Evolutionary conservation across 2,329 filamentous ascomycete genomes (phyloP), one percentile per base, ranked within the genome.

Genomic region (Aspergillus texensis): DNA sequence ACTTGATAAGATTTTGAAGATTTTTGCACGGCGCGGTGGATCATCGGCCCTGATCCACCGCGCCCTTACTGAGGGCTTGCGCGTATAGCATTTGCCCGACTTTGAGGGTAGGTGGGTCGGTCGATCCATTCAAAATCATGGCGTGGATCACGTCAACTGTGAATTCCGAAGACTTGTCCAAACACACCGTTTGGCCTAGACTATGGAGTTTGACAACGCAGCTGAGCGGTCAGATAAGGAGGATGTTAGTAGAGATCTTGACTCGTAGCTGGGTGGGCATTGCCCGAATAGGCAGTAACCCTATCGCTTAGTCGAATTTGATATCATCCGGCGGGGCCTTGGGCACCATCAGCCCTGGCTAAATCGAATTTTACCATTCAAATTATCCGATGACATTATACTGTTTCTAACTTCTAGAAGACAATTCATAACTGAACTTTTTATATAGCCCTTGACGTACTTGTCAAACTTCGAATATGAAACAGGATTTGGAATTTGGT

Each of bases 1-100:
- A 28, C 9, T 21, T 12, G 52, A 54, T 54, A 54, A 54, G 52
- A 54, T 54, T 54, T 54, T 54, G n/a, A 55, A 55, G 32, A 55
- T 39, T 55, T 55, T 52, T 52, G 48, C 16, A 52, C 34, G 48
- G 48, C 48, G 48, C 26, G 48, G 48, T 52, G 48, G 48, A 52
- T 52, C 48, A 16, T 48, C 12, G 24, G 12, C 24, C 14, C 4
- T 48, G 46, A 52, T 52, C 48, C 48, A 32, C 48, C 3, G 6
- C 46, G 14, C 52, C 52, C 32, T 54, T 55, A 55, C 52, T 36
- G 52, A 54, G 32, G 52, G 21, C 28, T 55, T 39, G 52, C 32
- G 32, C 32, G 32, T 39, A 32, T 34, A 52, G 28, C 19, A 52
- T 52, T 52, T 52, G 48, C 28, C 48, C 30, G 48, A 32, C 48